A percentile compares a stretch with the other conserved stretches of the same genome.
phyloP scores from a whole-genome alignment of 441 rosid genomes.

The Adansonia grandidieri region DNA sequence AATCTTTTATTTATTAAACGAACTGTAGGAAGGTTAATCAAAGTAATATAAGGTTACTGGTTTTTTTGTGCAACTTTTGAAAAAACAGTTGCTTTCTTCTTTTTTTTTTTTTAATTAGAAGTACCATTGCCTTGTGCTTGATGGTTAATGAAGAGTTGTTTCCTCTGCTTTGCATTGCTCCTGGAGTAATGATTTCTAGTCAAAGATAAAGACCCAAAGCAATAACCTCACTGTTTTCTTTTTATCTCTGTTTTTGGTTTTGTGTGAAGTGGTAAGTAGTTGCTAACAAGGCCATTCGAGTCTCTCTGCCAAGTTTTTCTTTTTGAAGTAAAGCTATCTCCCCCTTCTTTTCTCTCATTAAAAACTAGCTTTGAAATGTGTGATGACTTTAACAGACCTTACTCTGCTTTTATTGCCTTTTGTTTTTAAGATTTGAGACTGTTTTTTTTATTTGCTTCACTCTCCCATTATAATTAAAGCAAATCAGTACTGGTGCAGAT shows the following conservation, averaged over 20 bases:
- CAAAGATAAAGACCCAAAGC: not conserved
- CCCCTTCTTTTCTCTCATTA: conserved; percentile 14
- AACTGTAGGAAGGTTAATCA: conserved; percentile 5
- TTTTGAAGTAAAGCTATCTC: conserved; percentile 21
- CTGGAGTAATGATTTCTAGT: not conserved
- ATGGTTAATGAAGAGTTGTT: not conserved
- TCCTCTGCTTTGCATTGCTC: not conserved
- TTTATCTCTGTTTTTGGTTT: not conserved
- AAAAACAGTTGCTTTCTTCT: not conserved
- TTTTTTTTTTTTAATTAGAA: not conserved
- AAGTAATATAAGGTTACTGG: not conserved
- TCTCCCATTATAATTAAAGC: not conserved
- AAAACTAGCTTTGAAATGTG: conserved; percentile 26
- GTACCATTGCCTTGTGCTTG: conserved; percentile 15
- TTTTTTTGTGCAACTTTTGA: conserved; percentile 20
- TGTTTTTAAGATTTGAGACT: too few relatives aligned
- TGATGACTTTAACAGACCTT: not conserved
- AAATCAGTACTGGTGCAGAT: not conserved
- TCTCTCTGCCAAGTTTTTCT: conserved; percentile 5
- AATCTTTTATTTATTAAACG: not conserved
- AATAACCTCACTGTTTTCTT: not conserved
- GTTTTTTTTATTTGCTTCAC: not conserved
- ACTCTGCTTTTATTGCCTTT: not conserved
- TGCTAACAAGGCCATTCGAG: not conserved
- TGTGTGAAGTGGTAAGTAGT: not conserved